Base-by-base conservation (phyloP, 1,284 basidiomycete genomes). In the Tilletia walkeri region DNA sequence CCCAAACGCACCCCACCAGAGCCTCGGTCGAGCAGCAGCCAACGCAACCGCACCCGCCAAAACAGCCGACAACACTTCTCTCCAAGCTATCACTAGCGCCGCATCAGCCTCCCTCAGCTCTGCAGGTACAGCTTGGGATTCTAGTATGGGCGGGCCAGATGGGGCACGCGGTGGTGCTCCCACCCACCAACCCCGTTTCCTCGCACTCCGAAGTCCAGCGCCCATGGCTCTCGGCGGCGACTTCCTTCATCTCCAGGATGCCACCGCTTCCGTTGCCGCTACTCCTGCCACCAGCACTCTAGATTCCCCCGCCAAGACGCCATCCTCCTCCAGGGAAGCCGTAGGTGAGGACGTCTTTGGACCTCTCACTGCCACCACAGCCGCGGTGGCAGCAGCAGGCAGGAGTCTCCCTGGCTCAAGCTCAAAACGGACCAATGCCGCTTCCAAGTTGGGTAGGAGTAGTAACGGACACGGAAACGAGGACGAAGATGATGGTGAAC, bases 201-300 rank as follows among this genome's bases (percentile, higher is more conserved):
- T 82, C 45, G 73, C 79, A 3, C 68, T 82, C 41, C 72, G 74
- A 12, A 77, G 78, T 41, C 79, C 79, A 24, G 66, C 66, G 20
- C 45, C 66, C 9, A n/a, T 12, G 14, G 66, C 47, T n/a, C 47
- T 24, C 56, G 56, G 56, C 14, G 56, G n/a, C 7, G 34, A 61
- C 56, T 61, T 61, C 30, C 36, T 61, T 45, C 41, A 45, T 45
- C 41, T 45, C 41, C 41, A 45, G 41, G 41, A 45, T 7, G 9
- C 41, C 41, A 45, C 41, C 9, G 6, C 41, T 14, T 45, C 41
- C 41, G 41, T 30, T 30, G 24, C 6, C 41, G 9, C 41, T 1
- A 7, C 9, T 45, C 41, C 41, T 45, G 41, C 41, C 41, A 30
- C 50, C 50, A 16, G 10, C 50, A 9, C 50, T 53, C 16, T 7